Percentiles rank a stretch among this genome's conserved stretches.
These are phyloP conservation scores for Plasmodium berghei DNA, from an alignment of 169 alveolate genomes.

Conservation along the genomic window DNA sequence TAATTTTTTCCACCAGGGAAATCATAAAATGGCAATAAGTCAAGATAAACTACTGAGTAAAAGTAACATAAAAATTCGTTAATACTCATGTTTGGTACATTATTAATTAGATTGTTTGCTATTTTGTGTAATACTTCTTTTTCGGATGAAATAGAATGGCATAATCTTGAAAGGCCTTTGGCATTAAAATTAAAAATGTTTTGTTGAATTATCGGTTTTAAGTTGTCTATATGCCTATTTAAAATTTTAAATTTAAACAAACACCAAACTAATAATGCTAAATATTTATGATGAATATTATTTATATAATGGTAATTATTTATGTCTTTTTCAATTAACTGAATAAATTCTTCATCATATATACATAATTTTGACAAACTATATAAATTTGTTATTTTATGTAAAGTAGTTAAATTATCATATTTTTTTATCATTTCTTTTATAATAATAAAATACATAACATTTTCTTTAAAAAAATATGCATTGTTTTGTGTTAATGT, in stretches of 20 bases:
- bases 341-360: conserved; percentile 53
- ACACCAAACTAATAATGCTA: conserved; percentile 65
- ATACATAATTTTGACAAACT: conserved; percentile 41
- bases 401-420: conserved; percentile 39
- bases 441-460: conserved; percentile 32
- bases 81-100: conserved; percentile 19
- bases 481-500: conserved; percentile 30
- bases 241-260: conserved; percentile 39
- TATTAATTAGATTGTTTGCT: conserved; percentile 29
- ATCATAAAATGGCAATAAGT: conserved; percentile 36
- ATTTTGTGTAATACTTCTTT: conserved; percentile 41
- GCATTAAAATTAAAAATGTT: conserved; percentile 42
- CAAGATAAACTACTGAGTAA: conserved; percentile 45
- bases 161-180: conserved; percentile 57
- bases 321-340: conserved; percentile 46
- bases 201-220: conserved; percentile 41
- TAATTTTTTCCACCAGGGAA: not conserved
- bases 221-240: conserved; percentile 15
- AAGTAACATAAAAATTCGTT: conserved; percentile 63
- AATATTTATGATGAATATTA: conserved; percentile 71
- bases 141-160: conserved; percentile 36
- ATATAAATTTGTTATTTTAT: conserved; percentile 50
- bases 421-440: conserved; percentile 34
- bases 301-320: conserved; percentile 58
- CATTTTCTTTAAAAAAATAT: conserved; percentile 52